Evolutionary conservation across 192 early-diverging fungal genomes (phyloP).

Genomic region (Entomortierella parvispora): DNA sequence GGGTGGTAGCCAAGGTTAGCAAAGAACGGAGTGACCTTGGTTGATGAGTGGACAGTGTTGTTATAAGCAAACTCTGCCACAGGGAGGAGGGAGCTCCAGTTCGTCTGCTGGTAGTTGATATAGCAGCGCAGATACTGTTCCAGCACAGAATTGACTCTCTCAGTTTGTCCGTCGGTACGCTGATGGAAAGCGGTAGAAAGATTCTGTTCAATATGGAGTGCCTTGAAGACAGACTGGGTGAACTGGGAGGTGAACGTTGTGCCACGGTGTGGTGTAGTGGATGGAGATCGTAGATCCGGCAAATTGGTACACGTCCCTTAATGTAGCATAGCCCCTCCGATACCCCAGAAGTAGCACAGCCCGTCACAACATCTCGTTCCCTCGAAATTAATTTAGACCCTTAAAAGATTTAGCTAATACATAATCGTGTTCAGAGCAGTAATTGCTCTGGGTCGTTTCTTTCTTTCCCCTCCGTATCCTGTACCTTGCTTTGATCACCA

Average conservation of each 20-base stretch:
- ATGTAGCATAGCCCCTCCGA: too few relatives aligned
- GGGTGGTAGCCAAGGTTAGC: slow-evolving; percentile 48
- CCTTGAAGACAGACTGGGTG: slow-evolving; percentile 25
- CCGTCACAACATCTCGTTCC: too few relatives aligned
- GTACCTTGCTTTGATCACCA: too few relatives aligned
- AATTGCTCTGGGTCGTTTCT: too few relatives aligned
- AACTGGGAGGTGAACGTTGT: slow-evolving; percentile 55
- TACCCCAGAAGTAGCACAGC: too few relatives aligned
- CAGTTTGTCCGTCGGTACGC: slow-evolving; percentile 57
- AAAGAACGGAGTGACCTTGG: slow-evolving; percentile 35
- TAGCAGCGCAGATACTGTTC: slow-evolving; percentile 53
- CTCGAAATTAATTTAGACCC: too few relatives aligned
- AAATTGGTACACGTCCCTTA: too few relatives aligned
- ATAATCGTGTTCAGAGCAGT: too few relatives aligned
- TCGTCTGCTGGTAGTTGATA: slow-evolving; percentile 39
- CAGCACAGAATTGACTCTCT: slow-evolving; percentile 49
- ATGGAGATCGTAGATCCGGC: too few relatives aligned
- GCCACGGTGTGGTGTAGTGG: too few relatives aligned
- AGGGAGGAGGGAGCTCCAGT: slow-evolving; percentile 58
- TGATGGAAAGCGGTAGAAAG: slow-evolving; percentile 53
- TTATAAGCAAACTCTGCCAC: slow-evolving; percentile 64
- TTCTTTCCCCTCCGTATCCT: too few relatives aligned
- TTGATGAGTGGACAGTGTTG: slow-evolving; percentile 40
- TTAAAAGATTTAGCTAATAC: too few relatives aligned
- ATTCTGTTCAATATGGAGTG: slow-evolving; percentile 27